phyloP scores from a whole-genome alignment of 495 filamentous ascomycete genomes.

The Staphylotrichum tortipilum region DNA sequence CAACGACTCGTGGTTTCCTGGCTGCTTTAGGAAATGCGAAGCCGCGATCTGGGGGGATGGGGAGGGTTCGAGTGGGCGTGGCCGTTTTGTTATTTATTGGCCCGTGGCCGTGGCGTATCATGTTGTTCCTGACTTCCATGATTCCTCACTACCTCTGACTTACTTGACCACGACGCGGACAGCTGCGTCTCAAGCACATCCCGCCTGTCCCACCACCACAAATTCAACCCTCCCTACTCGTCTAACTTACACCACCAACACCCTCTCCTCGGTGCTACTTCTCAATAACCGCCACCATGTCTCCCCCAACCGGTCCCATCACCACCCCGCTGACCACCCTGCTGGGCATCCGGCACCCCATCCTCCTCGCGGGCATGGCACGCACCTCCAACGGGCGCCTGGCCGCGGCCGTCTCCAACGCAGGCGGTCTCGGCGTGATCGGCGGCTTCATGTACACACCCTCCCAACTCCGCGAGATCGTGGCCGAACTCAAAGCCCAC shows the following conservation, averaged over 20 bases:
- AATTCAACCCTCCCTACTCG: background rate
- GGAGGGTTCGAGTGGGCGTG: too few species aligned
- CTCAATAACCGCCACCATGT: conserved; percentile 16
- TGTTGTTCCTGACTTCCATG: too few species aligned
- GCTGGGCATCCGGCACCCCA: conserved; percentile 44
- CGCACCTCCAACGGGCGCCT: conserved; percentile 66
- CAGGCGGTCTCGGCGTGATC: conserved; percentile 76
- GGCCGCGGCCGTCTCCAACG: conserved; percentile 79
- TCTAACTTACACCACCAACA: background rate
- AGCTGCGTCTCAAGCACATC: too few species aligned
- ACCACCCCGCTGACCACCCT: conserved; percentile 47
- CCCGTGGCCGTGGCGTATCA: too few species aligned
- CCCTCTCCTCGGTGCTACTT: background rate
- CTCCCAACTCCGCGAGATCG: conserved; percentile 63
- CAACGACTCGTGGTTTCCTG: background rate
- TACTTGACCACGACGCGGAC: too few species aligned
- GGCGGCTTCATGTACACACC: conserved; percentile 84
- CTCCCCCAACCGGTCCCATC: conserved; percentile 41
- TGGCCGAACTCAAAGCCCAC: conserved; percentile 70
- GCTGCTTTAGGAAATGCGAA: background rate
- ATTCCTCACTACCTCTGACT: too few species aligned
- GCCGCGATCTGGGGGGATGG: background rate
- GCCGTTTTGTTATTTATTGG: too few species aligned
- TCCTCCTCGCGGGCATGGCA: conserved; percentile 85
- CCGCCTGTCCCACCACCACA: background rate